Evolutionary conservation across 1,139 yeast genomes (phyloP), one percentile per base, ranked within the genome.

Genomic region (Magnusiomyces fungicola): DNA sequence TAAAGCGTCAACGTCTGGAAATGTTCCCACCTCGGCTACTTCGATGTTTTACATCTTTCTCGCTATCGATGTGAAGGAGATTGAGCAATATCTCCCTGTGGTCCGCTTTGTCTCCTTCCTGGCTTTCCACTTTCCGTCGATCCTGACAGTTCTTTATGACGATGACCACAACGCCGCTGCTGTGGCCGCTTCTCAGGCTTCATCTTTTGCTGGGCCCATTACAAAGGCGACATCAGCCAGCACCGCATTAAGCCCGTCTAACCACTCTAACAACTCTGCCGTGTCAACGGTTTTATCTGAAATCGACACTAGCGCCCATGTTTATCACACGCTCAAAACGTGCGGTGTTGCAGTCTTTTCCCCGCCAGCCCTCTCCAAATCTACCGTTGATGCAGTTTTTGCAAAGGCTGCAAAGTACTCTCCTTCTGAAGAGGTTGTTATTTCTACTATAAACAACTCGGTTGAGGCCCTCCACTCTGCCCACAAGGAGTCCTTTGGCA

Each of bases 21-120:
- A n/a, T n/a, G n/a, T n/a, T n/a, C n/a, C n/a, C n/a, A n/a, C n/a
- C n/a, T n/a, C n/a, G n/a, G n/a, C 30, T 27, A 21, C 38, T 18
- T 16, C 38, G 3, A 23, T 34, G 6, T 34, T 34, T 18, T 14
- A 18, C 3, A 7, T 34, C 23, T 34, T 34, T 34, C 19, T 34
- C 14, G 21, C 38, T 5, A 18, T 34, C 14, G 38, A 18, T 19
- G 6, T 23, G 12, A 12, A 3, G 6, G 23, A 34, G n/a, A 34
- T 34, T n/a, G 45, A 32, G 10, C 27, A 22, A 9, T 44, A 50
- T 10, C 32, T 41, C n/a, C 45, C 53, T 14, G 41, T 50, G 2
- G 42, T 50, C 7, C 48, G 53, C 16, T 50, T 45, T 34, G 27
- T 45, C 18, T 44, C 49, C 6, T 50, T 45, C 29, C 37, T 45